Conservation (phyloP, 768 basidiomycete species). For the Cystofilobasidium ferigula region DNA sequence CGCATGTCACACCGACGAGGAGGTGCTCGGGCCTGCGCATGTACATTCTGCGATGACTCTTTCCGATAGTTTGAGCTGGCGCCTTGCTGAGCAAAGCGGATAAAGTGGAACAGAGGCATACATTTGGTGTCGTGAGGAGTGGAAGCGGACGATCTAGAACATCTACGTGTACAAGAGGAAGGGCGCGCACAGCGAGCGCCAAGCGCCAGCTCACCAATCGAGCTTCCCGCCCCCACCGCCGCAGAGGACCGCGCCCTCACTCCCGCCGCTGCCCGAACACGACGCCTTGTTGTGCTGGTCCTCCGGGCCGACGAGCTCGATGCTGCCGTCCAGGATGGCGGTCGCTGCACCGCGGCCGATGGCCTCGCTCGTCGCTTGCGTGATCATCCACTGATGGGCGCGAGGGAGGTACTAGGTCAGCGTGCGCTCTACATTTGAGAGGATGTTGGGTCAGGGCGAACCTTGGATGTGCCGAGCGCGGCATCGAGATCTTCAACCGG, state of each 20-base stretch:
- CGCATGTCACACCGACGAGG: too few relatives aligned
- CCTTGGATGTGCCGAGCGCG: slow-evolving; percentile 51
- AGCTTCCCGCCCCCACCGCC: slow-evolving; percentile 18
- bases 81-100: too few relatives aligned
- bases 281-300: slow-evolving; percentile 22
- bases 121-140: too few relatives aligned
- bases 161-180: too few relatives aligned
- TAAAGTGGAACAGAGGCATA: too few relatives aligned
- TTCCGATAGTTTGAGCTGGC: too few relatives aligned
- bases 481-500: slow-evolving; percentile 48
- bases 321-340: slow-evolving; percentile 25
- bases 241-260: not conserved
- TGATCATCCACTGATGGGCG: slow-evolving; percentile 47
- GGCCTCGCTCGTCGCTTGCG: slow-evolving; percentile 33
- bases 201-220: not conserved
- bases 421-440: too few relatives aligned
- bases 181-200: too few relatives aligned
- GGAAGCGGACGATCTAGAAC: too few relatives aligned
- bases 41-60: too few relatives aligned
- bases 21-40: too few relatives aligned
- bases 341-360: slow-evolving; percentile 31
- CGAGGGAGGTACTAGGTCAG: too few relatives aligned
- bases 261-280: not conserved
- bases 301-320: slow-evolving; percentile 29
- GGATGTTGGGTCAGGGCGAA: not conserved